Evolutionary conservation across 257 asterid genomes (phyloP).

Genomic region (Thymus quinquecostatus): DNA sequence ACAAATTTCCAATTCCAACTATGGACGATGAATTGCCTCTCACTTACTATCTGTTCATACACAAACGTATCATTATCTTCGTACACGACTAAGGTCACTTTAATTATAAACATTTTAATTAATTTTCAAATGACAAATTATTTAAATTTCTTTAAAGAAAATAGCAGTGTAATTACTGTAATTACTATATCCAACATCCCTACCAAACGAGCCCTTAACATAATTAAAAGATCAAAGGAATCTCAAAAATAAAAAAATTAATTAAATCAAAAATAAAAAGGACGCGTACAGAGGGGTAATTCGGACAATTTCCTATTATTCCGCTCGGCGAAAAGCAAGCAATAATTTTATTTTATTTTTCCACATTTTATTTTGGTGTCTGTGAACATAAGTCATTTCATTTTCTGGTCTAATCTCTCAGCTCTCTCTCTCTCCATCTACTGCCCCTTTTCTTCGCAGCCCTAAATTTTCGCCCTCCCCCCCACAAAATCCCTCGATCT

Average conservation of each 20-base stretch:
- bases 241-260: not conserved
- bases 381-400: conserved; percentile 7
- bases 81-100: too few relatives aligned
- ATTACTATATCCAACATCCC: too few relatives aligned
- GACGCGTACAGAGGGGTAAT: conserved; percentile 23
- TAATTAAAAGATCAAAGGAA: too few relatives aligned
- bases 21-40: too few relatives aligned
- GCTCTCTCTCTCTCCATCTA: conserved; percentile 15
- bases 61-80: too few relatives aligned
- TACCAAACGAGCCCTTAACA: too few relatives aligned
- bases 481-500: conserved; percentile 31
- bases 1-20: too few relatives aligned
- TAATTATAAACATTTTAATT: too few relatives aligned
- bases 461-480: conserved; percentile 34
- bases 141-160: too few relatives aligned
- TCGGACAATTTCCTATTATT: conserved; percentile 1
- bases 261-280: not conserved
- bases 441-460: conserved; percentile 23
- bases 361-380: conserved; percentile 11
- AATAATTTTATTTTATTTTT: not conserved
- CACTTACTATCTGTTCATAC: too few relatives aligned
- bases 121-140: too few relatives aligned
- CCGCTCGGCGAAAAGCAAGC: not conserved
- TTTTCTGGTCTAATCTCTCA: conserved; percentile 31
- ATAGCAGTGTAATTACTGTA: too few relatives aligned